A percentile compares a stretch with the other conserved stretches of the same genome.
These are phyloP conservation scores for Rhodosorus marinus DNA, from an alignment of 23 red algal genomes.

Conservation along the genomic window DNA sequence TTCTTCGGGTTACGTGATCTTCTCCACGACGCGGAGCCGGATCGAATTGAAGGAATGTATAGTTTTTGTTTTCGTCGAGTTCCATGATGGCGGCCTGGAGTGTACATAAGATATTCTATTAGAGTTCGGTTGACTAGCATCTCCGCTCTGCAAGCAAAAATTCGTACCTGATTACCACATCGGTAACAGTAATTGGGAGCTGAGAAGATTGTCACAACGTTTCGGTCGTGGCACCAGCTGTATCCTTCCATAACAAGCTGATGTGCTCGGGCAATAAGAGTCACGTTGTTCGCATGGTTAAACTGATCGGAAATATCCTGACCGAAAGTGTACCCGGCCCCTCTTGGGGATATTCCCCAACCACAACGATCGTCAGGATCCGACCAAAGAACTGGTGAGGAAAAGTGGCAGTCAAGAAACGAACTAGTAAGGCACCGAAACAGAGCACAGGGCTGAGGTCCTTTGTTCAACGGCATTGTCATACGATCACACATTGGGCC, in stretches of 20 bases:
- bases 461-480: no score
- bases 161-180: constrained; percentile 44
- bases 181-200: constrained; percentile 96
- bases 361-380: constrained; percentile 97
- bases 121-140: no score
- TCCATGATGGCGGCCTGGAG: constrained; percentile 92
- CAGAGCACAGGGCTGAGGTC: no score
- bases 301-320: constrained; percentile 98
- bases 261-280: constrained; percentile 80
- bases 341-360: constrained; percentile 93
- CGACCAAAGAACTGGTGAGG: constrained; percentile 58
- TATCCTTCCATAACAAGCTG: constrained; percentile 98
- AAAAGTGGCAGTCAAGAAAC: not conserved
- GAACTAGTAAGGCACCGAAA: not conserved
- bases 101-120: no score
- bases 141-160: no score
- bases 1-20: constrained; percentile 73
- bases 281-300: constrained; percentile 71
- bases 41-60: constrained; percentile 99
- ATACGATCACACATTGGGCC: constrained; percentile 99
- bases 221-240: constrained; percentile 41
- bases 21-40: constrained; percentile 94
- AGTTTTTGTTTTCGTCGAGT: constrained; percentile 81
- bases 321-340: constrained; percentile 95
- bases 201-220: constrained; percentile 66